phyloP scores from a whole-genome alignment of 2,329 filamentous ascomycete genomes.

The Botrytis elliptica region DNA sequence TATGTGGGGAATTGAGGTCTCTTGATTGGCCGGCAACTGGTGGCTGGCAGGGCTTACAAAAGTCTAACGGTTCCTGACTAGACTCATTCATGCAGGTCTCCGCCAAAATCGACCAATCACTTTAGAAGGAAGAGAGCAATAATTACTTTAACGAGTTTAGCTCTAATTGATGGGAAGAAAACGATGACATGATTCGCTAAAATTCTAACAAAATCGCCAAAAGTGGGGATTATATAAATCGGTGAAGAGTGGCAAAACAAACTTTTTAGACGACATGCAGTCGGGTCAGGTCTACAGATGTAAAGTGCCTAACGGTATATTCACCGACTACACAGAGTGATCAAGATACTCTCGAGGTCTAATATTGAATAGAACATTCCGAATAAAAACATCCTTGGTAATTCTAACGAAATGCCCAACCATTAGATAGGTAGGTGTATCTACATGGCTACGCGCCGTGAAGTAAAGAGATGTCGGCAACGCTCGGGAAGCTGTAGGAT shows the following conservation, averaged over 20 bases:
- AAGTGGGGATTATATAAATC: not conserved
- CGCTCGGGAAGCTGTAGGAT: not conserved
- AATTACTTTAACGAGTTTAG: not conserved
- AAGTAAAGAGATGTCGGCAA: not conserved
- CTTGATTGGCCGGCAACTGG: not conserved
- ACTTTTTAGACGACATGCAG: not conserved
- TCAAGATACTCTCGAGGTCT: not conserved
- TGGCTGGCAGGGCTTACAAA: not conserved
- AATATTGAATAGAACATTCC: not conserved
- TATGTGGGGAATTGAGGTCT: not conserved
- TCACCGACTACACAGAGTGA: not conserved
- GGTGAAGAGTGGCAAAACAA: slow-evolving; percentile 4
- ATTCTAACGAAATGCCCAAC: not conserved
- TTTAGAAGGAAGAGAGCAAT: too few species aligned
- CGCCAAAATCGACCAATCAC: not conserved
- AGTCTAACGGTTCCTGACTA: not conserved
- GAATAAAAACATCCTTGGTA: not conserved
- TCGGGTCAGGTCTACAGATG: not conserved
- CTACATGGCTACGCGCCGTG: not conserved
- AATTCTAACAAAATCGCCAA: not conserved
- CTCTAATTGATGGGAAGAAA: fast-evolving
- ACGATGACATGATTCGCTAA: not conserved
- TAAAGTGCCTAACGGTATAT: not conserved
- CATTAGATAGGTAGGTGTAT: not conserved
- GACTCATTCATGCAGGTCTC: not conserved